Conservation (phyloP, 176 grass and related monocot species). For the Musa acuminata region DNA sequence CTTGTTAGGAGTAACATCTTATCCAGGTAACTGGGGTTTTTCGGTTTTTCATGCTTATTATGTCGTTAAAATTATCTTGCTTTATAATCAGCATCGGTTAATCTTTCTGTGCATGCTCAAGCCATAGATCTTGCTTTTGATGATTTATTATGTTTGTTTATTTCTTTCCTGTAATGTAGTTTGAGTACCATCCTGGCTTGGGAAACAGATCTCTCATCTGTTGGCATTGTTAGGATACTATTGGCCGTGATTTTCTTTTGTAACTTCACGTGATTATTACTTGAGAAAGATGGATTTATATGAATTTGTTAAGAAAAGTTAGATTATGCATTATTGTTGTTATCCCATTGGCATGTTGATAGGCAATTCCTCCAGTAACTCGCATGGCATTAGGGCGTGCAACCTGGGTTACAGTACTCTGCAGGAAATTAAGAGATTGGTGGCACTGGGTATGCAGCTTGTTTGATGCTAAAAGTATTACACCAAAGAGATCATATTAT, state of each 20-base stretch:
- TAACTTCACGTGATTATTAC: background rate
- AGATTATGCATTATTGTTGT: background rate
- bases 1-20: no score
- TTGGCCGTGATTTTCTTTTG: no score
- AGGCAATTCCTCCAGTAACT: slow-evolving; percentile 78
- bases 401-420: slow-evolving; percentile 83
- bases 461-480: slow-evolving; percentile 13
- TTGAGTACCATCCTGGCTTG: no score
- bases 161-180: background rate
- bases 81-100: background rate
- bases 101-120: background rate
- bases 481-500: slow-evolving; percentile 19
- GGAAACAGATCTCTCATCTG: no score
- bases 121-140: background rate
- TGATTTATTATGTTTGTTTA: background rate
- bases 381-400: slow-evolving; percentile 63
- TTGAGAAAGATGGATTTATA: background rate
- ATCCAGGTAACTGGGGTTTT: no score
- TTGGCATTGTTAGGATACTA: no score
- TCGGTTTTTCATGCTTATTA: background rate
- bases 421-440: slow-evolving; percentile 91
- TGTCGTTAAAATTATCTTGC: background rate
- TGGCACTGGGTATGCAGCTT: slow-evolving; percentile 71
- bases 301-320: background rate
- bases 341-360: slow-evolving; percentile 30